Conservation (phyloP, 225 moss, liverwort and hornwort species). For the Polytrichum formosum region DNA sequence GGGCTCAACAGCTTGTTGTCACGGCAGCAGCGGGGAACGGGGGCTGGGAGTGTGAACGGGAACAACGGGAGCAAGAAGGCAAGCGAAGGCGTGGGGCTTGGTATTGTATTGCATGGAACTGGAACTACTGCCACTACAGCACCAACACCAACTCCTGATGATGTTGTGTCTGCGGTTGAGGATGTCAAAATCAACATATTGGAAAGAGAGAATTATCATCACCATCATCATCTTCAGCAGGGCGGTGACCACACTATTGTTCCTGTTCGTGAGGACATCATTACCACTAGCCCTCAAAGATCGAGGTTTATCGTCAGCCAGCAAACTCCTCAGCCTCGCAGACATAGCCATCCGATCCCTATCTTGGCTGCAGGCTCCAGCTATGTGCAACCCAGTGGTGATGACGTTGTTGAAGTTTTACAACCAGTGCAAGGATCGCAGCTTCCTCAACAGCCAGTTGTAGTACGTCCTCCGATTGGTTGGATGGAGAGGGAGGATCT, state of each 20-base stretch:
- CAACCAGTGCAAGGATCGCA: not conserved
- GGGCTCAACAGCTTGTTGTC: slow-evolving; percentile 74
- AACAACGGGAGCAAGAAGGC: not conserved
- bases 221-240: slow-evolving; percentile 18
- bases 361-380: slow-evolving; percentile 26
- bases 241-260: slow-evolving; percentile 22
- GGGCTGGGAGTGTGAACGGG: not conserved
- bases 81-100: slow-evolving; percentile 70
- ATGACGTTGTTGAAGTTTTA: no score
- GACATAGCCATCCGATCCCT: slow-evolving; percentile 51
- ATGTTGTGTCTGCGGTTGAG: slow-evolving; percentile 8
- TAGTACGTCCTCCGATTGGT: slow-evolving; percentile 20
- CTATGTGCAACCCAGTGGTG: not conserved
- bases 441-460: not conserved
- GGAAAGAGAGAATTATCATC: slow-evolving; percentile 13
- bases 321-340: slow-evolving; percentile 14
- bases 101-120: slow-evolving; percentile 56
- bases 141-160: slow-evolving; percentile 2
- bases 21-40: slow-evolving; percentile 46
- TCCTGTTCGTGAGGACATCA: slow-evolving; percentile 24
- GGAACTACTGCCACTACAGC: not conserved
- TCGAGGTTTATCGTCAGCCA: not conserved
- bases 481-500: slow-evolving; percentile 47
- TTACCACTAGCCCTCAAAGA: slow-evolving; percentile 11
- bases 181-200: slow-evolving; percentile 27